Percentiles rank a stretch among this genome's conserved stretches.
phyloP scores from a whole-genome alignment of 345 rosid species.

The Pugionium cornutum region DNA sequence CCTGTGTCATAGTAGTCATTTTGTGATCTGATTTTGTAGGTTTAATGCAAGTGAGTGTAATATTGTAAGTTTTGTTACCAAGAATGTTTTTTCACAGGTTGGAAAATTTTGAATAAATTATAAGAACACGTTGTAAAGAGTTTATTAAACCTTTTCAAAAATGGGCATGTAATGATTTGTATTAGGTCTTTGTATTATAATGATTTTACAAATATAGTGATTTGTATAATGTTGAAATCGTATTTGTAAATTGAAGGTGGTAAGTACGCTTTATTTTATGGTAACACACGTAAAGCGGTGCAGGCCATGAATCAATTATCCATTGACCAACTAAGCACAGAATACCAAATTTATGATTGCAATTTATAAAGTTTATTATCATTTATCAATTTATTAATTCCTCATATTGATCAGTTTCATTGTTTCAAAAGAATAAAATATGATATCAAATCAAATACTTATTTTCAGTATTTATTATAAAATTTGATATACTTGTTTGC shows the following conservation, averaged over 20 bases:
- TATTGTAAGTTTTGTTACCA: conserved; percentile 25
- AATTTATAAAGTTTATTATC: neutral
- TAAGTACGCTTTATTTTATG: neutral
- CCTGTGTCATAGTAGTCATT: conserved; percentile 34
- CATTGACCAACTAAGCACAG: conserved; percentile 5
- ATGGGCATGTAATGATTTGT: too few relatives aligned
- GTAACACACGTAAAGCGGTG: conserved; percentile 17
- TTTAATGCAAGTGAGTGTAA: conserved; percentile 28
- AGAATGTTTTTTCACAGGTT: conserved; percentile 20
- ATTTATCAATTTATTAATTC: too few relatives aligned
- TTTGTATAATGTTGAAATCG: too few relatives aligned
- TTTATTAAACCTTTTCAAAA: too few relatives aligned
- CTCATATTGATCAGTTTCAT: too few relatives aligned
- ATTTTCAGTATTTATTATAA: too few relatives aligned
- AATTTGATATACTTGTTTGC: too few relatives aligned
- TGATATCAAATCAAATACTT: too few relatives aligned
- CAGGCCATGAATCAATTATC: conserved; percentile 14
- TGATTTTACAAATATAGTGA: too few relatives aligned
- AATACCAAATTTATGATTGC: conserved; percentile 20
- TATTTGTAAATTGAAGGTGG: too few relatives aligned
- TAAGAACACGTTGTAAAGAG: neutral
- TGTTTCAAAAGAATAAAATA: too few relatives aligned
- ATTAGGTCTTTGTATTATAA: too few relatives aligned
- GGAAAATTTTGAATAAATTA: conserved; percentile 15
- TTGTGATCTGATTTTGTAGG: conserved; percentile 12